Base-by-base conservation (phyloP, 2,329 filamentous ascomycete genomes). In the Cordyceps fumosorosea region DNA sequence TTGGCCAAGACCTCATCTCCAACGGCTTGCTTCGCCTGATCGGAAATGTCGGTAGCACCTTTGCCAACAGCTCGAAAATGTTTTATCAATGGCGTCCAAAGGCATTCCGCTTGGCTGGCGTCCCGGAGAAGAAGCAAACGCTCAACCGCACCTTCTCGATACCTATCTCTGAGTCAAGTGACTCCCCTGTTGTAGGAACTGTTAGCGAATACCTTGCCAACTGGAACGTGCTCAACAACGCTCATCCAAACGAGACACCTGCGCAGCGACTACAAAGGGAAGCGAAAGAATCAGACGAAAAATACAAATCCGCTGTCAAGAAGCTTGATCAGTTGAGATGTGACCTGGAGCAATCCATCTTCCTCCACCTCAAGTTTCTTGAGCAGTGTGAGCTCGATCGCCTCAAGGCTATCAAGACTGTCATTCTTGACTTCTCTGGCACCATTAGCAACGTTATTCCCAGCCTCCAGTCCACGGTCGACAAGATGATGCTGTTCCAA, bases 401-500 rank as follows among this genome's bases (percentile, higher is more conserved):
- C 65, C 82, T 99, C 55, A 98, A 96, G 81, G 95, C 96, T 22
- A 95, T 99, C 81, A 98, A 99, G 81, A 93, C 93, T 26, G 96
- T 99, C 58, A 89, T 99, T 65, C 84, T 99, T 50, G 96, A 99
- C 77, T 98, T 99, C 75, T 97, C 93, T 5, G 95, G 95, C 52
- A 92, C 93, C 44, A 90, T 99, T 74, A 93, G 93, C 81, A 99
- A 99, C 71, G 93, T 97, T 69, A 98, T 99, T 65, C 96, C 95
- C 20, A 96, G 90, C 71, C 79, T 99, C 65, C 95, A 98, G 76
- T 93, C 93, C 63, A 92, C 93, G 0, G 92, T 99, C 26, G 95
- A 99, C 78, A 92, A 96, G 73, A 97, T 99, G 93, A 92, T 99
- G 87, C 83, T 99, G 53, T 99, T 96, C 78, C 95, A 99, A 75